Evolutionary conservation across 192 early-diverging fungal species (phyloP), one percentile per base, ranked within the genome.

Genomic region (Entomortierella chlamydospora): DNA sequence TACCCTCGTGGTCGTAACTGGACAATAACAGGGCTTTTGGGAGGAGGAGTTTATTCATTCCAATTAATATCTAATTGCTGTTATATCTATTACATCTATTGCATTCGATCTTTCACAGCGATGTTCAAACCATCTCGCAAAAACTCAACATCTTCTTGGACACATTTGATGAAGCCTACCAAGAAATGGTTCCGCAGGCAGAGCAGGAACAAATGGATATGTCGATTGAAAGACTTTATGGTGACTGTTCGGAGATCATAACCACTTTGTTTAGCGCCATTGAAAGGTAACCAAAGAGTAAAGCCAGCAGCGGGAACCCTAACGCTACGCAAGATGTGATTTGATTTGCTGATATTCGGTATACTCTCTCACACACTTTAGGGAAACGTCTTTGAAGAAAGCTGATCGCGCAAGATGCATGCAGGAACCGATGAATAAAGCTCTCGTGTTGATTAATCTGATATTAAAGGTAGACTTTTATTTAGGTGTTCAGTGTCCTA

Each of bases 241-340:
- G 79, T 37, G 79, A 81, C 31, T 81, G 79, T n/a, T 73, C 79
- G 3, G 79, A 81, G 33, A 55, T 81, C 30, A 54, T 81, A 61
- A 59, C 47, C 51, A 73, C 55, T 9, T 54, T 81, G 26, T 73
- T 81, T 37, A 69, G 55, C 37, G 57, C 59, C n/a, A 52, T 81
- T 18, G 79, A 81, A 56, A 67, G 64, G 78, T 81, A 72, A 0
- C 23, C 42, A 12, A 33, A 12, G 18, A 61, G 0, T n/a, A 15
- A 41, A 10, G 41, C 10, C 34, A 37, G n/a, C n/a, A n/a, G n/a
- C n/a, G n/a, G n/a, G n/a, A n/a, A n/a, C n/a, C n/a, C n/a, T n/a
- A n/a, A n/a, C n/a, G n/a, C n/a, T n/a, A n/a, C n/a, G n/a, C n/a
- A n/a, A n/a, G n/a, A n/a, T n/a, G n/a, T n/a, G n/a, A n/a, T n/a